phyloP scores from a whole-genome alignment of 306 rosid genomes.

The Potentilla sterilis region DNA sequence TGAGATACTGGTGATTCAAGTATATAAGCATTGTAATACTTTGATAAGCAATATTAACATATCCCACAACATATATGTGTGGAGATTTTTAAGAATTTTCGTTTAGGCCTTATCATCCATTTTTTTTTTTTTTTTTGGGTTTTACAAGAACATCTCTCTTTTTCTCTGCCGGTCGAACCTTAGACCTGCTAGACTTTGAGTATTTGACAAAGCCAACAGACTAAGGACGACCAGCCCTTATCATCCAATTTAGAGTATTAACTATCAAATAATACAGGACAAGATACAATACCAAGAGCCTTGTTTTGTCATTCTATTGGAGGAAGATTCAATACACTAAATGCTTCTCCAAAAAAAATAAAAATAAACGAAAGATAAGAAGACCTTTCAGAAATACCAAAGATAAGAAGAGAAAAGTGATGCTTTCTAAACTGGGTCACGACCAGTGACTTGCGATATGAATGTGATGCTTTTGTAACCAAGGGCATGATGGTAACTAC shows the following conservation, averaged over 20 bases:
- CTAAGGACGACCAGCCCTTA: neutral
- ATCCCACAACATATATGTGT: too few relatives aligned
- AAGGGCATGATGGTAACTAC: conserved; percentile 31
- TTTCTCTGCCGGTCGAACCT: too few relatives aligned
- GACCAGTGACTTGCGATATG: neutral
- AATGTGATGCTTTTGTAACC: neutral
- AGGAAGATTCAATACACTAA: neutral
- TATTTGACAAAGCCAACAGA: too few relatives aligned
- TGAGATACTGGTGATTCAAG: neutral
- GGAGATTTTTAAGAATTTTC: too few relatives aligned
- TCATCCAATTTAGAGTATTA: neutral
- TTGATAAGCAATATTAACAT: too few relatives aligned
- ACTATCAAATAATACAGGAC: neutral
- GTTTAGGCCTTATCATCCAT: neutral
- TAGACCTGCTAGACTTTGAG: too few relatives aligned
- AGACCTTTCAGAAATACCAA: neutral
- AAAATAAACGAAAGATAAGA: too few relatives aligned
- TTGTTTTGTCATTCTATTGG: neutral
- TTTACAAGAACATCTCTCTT: too few relatives aligned
- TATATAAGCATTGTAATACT: too few relatives aligned
- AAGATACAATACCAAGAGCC: neutral
- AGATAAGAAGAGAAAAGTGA: neutral
- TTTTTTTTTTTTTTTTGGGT: too few relatives aligned
- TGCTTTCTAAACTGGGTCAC: neutral
- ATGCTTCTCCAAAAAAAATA: neutral